These are phyloP conservation scores for Heliocybe sulcata DNA, from an alignment of 1,284 basidiomycete species.

Conservation along the genomic window DNA sequence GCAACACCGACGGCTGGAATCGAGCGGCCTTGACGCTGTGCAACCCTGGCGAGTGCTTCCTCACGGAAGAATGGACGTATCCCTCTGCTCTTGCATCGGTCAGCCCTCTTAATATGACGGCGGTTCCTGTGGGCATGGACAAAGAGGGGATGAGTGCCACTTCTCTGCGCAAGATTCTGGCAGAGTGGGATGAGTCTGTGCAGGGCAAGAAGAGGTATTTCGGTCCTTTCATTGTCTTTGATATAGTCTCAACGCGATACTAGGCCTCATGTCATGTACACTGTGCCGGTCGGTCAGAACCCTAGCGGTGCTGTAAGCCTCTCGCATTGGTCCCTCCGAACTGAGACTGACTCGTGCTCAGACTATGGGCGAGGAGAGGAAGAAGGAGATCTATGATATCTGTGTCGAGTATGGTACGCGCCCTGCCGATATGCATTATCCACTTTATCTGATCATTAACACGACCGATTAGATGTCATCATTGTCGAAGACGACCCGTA, in stretches of 20 bases:
- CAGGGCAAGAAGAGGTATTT: slow-evolving; percentile 37
- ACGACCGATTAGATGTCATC: slow-evolving; percentile 41
- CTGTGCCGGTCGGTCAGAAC: slow-evolving; percentile 72
- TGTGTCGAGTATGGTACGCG: slow-evolving; percentile 67
- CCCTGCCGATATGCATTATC: background rate
- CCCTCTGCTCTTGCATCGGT: slow-evolving; percentile 41
- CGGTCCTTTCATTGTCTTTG: slow-evolving; percentile 2
- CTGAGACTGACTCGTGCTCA: slow-evolving; percentile 13
- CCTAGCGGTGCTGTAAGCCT: slow-evolving; percentile 64
- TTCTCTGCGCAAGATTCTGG: slow-evolving; percentile 52
- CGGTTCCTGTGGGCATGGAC: slow-evolving; percentile 66
- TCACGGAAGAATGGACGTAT: slow-evolving; percentile 72
- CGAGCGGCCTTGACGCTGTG: slow-evolving; percentile 50
- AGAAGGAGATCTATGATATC: slow-evolving; percentile 74
- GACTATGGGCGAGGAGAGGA: slow-evolving; percentile 62
- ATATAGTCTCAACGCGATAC: slow-evolving; percentile 2
- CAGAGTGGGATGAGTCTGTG: slow-evolving; percentile 57
- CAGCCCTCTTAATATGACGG: slow-evolving; percentile 39
- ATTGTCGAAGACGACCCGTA: slow-evolving; percentile 83
- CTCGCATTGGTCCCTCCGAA: background rate
- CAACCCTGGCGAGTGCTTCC: slow-evolving; percentile 67
- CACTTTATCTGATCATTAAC: background rate
- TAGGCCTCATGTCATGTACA: slow-evolving; percentile 74
- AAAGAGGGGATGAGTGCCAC: slow-evolving; percentile 61
- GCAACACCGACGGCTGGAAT: slow-evolving; percentile 75